Conservation (phyloP, 192 early-diverging fungal species). For the Geosiphon pyriformis region DNA sequence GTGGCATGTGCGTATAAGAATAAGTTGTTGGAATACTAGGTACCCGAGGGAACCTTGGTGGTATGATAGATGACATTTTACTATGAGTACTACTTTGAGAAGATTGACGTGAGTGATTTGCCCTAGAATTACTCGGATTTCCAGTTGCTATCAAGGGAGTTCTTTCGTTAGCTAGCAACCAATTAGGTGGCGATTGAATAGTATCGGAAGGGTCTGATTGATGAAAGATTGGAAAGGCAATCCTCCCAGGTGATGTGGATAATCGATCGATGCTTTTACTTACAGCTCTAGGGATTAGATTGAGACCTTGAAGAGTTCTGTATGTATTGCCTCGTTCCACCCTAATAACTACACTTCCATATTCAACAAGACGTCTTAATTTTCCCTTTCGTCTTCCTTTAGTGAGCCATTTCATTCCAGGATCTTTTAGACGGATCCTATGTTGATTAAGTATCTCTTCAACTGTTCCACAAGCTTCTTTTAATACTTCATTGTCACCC, state of each 20-base stretch:
- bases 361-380: constrained; percentile 26
- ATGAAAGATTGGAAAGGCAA: background rate
- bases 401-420: constrained; percentile 37
- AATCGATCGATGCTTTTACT: constrained; percentile 15
- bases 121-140: constrained; percentile 21
- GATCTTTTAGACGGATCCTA: constrained; percentile 29
- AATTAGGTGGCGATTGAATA: constrained; percentile 6
- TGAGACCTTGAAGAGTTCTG: constrained; percentile 27
- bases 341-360: constrained; percentile 34
- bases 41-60: constrained; percentile 11
- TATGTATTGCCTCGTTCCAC: constrained; percentile 40
- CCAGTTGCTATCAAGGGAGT: constrained; percentile 19
- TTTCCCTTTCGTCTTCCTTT: constrained; percentile 33
- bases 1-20: constrained; percentile 31
- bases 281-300: constrained; percentile 3
- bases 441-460: constrained; percentile 27
- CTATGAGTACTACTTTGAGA: background rate
- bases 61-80: background rate
- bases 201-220: background rate
- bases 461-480: constrained; percentile 31
- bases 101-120: background rate
- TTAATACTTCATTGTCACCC: constrained; percentile 28
- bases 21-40: constrained; percentile 31
- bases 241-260: constrained; percentile 7
- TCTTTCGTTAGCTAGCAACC: constrained; percentile 17